These are phyloP conservation scores for Brassica carinata DNA, from an alignment of 345 rosid species.

Conservation along the genomic window DNA sequence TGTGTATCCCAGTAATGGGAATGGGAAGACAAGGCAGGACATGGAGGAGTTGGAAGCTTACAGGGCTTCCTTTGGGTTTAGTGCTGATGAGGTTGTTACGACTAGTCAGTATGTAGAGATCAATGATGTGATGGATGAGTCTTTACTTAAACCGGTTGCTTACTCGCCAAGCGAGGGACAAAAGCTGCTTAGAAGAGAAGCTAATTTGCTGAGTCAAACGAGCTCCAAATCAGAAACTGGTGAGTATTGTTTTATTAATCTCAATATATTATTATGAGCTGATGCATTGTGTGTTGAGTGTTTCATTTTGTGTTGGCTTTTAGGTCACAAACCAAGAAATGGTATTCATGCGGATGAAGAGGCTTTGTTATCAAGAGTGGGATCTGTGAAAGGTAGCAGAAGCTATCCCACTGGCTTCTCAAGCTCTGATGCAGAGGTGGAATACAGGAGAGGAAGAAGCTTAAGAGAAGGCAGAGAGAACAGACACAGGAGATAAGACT, in stretches of 20 bases:
- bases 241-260: slow-evolving; percentile 7
- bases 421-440: slow-evolving; percentile 94
- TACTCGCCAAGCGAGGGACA: slow-evolving; percentile 42
- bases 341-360: slow-evolving; percentile 58
- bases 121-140: slow-evolving; percentile 77
- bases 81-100: slow-evolving; percentile 91
- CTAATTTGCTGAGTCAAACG: slow-evolving; percentile 45
- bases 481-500: slow-evolving; percentile 27
- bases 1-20: slow-evolving; percentile 59
- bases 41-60: slow-evolving; percentile 92
- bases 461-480: slow-evolving; percentile 68
- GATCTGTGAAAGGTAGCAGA: slow-evolving; percentile 63
- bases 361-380: slow-evolving; percentile 55
- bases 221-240: slow-evolving; percentile 42
- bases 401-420: slow-evolving; percentile 67
- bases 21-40: slow-evolving; percentile 74
- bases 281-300: slow-evolving; percentile 28
- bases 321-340: slow-evolving; percentile 59
- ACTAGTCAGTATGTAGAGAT: slow-evolving; percentile 89
- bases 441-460: slow-evolving; percentile 93
- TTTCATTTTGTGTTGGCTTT: slow-evolving; percentile 22
- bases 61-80: slow-evolving; percentile 98
- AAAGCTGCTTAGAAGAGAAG: slow-evolving; percentile 43
- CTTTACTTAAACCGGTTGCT: slow-evolving; percentile 47
- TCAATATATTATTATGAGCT: background rate